Percentiles rank a stretch among this genome's conserved stretches.
These are phyloP conservation scores for Gastrolobium villosum DNA, from an alignment of 306 rosid species.

Conservation along the genomic window DNA sequence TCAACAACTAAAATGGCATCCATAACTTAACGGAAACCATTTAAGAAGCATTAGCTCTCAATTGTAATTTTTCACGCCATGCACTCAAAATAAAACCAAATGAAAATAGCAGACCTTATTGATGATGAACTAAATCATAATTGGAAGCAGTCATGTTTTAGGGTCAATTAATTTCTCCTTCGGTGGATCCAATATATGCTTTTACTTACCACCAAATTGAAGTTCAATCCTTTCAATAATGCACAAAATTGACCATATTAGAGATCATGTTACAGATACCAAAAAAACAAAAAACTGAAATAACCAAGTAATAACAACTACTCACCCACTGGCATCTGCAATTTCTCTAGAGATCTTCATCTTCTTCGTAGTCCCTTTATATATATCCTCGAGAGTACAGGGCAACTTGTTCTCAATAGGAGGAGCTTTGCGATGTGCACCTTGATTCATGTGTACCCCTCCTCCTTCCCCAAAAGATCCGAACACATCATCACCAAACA, in stretches of 20 bases:
- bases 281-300: not conserved
- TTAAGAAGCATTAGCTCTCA: conserved; percentile 3
- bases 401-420: conserved; percentile 67
- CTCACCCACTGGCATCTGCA: conserved; percentile 67
- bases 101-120: not conserved
- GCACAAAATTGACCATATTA: conserved; percentile 28
- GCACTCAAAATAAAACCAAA: not conserved
- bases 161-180: not conserved
- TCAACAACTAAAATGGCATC: not conserved
- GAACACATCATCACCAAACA: conserved; percentile 69
- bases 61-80: not conserved
- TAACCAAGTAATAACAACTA: conserved; percentile 1
- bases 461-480: conserved; percentile 62
- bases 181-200: not conserved
- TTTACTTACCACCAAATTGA: not conserved
- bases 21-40: not conserved
- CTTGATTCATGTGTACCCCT: conserved; percentile 57
- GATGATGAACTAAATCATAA: not conserved
- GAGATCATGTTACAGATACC: not conserved
- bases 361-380: conserved; percentile 66
- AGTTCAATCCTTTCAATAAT: not conserved
- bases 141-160: conserved; percentile 12
- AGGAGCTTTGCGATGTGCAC: conserved; percentile 62
- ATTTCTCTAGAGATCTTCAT: conserved; percentile 77
- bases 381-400: conserved; percentile 72